Evolutionary conservation across 2,329 filamentous ascomycete genomes (phyloP).

Genomic region (Blastomyces emzantsi): DNA sequence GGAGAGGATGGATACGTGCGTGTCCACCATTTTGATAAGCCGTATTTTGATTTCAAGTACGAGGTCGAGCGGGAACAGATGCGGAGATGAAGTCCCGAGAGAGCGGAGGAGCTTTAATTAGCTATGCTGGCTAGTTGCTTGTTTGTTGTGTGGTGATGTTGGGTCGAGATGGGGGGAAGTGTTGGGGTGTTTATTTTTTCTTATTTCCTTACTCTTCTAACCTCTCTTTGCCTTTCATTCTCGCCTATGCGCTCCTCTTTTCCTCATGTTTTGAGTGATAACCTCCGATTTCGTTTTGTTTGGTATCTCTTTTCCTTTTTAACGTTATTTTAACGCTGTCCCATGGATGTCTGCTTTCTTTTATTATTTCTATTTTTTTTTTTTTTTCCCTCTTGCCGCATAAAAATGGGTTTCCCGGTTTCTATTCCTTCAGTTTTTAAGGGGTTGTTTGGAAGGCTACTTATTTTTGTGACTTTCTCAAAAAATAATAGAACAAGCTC

Average conservation of each 20-base stretch:
- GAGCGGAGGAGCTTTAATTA: background rate
- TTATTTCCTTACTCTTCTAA: no score
- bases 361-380: background rate
- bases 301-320: background rate
- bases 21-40: conserved; percentile 97
- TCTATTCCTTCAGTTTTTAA: background rate
- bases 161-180: background rate
- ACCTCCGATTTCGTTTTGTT: background rate
- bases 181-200: background rate
- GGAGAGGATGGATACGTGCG: conserved; percentile 98
- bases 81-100: conserved; percentile 26
- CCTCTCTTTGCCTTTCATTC: background rate
- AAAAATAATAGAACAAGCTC: no score
- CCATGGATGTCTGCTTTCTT: background rate
- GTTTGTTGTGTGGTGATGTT: background rate
- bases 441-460: background rate
- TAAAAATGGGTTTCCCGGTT: conserved; percentile 4
- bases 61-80: conserved; percentile 84
- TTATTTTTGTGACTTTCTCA: no score
- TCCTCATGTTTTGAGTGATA: background rate
- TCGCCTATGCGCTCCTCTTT: background rate
- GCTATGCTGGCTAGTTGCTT: background rate
- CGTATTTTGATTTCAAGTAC: conserved; percentile 97
- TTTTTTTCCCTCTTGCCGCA: background rate
- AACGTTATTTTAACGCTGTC: conserved; percentile 2